Evolutionary conservation across 768 basidiomycete genomes (phyloP), one percentile per base, ranked within the genome.

Genomic region (Suillus variegatus): DNA sequence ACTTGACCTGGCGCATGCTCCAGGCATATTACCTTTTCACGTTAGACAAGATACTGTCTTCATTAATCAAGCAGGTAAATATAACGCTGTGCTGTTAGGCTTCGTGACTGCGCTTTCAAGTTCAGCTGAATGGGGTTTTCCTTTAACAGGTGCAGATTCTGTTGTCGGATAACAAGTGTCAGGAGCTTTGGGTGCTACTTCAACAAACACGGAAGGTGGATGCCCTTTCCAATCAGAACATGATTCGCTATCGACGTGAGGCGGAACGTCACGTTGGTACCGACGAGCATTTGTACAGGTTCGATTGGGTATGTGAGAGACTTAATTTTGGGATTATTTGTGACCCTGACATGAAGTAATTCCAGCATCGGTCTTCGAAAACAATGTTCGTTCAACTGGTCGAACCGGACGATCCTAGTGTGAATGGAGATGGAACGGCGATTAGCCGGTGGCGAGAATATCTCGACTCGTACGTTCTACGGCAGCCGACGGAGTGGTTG

Each of bases 21-120:
- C 81, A 96, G 89, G 95, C 94, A 5, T 98, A 94, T 79, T 85
- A 89, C 62, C 78, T 97, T 69, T 99, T 97, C 77, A 98, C 97
- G 2, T 75, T 99, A 72, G 97, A 99, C 82, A 95, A 96, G 77
- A 79, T 97, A 55, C 88, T 99, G 64, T 89, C 87, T 14, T 89
- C 90, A 25, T 85, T 98, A 61, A 86, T 98, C 76, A 98, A 98
- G 80, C 95, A 97, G 84, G 95, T 94, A 66, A 75, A 84, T 72
- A 49, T 58, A 60, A 43, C 10, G 20, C 35, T 61, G 36, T 65
- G 28, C 3, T 18, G 43, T 18, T n/a, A 22, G 61, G 35, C 20
- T 46, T 55, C 44, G 28, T 7, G 32, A 44, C 22, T 51, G 35
- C n/a, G 25, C 44, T 14, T 18, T 55, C 25, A 43, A 52, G 40